These are phyloP conservation scores for Nannochloropsis gaditana DNA, from an alignment of 108 stramenopile species.

Conservation along the genomic window DNA sequence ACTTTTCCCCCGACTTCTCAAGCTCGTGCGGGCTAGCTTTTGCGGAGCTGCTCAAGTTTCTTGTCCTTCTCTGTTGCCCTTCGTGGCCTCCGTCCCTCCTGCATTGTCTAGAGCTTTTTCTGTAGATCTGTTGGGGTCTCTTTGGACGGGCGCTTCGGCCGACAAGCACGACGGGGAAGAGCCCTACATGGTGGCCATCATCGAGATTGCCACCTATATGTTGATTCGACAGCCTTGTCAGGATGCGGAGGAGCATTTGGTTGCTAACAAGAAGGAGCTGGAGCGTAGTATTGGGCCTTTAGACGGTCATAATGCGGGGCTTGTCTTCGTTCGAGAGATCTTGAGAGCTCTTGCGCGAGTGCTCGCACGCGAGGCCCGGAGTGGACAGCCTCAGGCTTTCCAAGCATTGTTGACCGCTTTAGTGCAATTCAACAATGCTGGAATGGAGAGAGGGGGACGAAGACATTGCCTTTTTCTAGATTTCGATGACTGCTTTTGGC, in stretches of 20 bases:
- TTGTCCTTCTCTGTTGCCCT: not conserved
- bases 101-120: not conserved
- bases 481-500: not conserved
- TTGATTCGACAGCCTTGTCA: not conserved
- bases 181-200: not conserved
- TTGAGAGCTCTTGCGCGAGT: not conserved
- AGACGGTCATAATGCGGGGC: not conserved
- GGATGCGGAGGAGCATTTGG: not conserved
- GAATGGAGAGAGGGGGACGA: not conserved
- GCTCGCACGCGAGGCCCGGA: not conserved
- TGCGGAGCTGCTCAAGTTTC: not conserved
- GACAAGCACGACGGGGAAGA: slow-evolving; percentile 8
- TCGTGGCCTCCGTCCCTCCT: not conserved
- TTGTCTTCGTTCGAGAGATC: not conserved
- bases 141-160: not conserved
- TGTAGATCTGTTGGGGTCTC: not conserved
- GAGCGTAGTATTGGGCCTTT: not conserved
- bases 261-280: not conserved
- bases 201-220: not conserved
- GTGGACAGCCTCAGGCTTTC: not conserved
- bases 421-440: not conserved
- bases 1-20: slow-evolving; percentile 12
- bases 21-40: not conserved
- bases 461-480: not conserved
- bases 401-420: not conserved